Evolutionary conservation across 345 rosid species (phyloP), one percentile per base, ranked within the genome.

Genomic region (Eucalyptus regnans): DNA sequence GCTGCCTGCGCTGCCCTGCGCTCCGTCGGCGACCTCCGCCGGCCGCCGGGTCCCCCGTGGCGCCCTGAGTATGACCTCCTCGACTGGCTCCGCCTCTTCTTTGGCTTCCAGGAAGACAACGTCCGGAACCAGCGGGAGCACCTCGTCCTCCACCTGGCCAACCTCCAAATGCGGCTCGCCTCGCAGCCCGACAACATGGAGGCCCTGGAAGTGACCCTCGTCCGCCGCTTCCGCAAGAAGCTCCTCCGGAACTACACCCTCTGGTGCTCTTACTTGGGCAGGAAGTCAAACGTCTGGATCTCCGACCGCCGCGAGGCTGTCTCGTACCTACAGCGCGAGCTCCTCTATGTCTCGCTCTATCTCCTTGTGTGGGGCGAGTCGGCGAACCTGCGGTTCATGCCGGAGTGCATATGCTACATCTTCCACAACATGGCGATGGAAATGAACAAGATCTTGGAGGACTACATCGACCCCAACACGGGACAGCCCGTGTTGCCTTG

Each of bases 61-160:
- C 15, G n/a, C 66, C 66, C 31, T 27, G 91, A 91, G 87, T 87
- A 91, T 94, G 99, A 97, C 95, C 88, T 96, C 88, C 88, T 97
- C 92, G 98, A 96, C 94, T 97, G 98, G 99, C 90, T 97, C 23
- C 96, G 95, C 25, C 33, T 66, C 27, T 91, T 92, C 58, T 97
- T 96, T 81, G 98, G 98, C 14, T 97, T 96, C 89, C 98, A 96
- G 68, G 88, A 83, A 15, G 99, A 94, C 86, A 97, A 92, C 94
- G 96, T 96, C 4, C 85, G 94, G 92, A 96, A 97, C 92, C 99
- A 97, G 91, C 62, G 99, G 88, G 99, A 97, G 91, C 94, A 97
- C 92, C 90, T 96, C 81, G 99, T 97, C 31, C 99, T 97, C 64
- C 99, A 96, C 93, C 90, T 97, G 41, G 95, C 98, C 48, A 97